Evolutionary conservation across 2,329 filamentous ascomycete species (phyloP).

Genomic region (Venturia effusa): DNA sequence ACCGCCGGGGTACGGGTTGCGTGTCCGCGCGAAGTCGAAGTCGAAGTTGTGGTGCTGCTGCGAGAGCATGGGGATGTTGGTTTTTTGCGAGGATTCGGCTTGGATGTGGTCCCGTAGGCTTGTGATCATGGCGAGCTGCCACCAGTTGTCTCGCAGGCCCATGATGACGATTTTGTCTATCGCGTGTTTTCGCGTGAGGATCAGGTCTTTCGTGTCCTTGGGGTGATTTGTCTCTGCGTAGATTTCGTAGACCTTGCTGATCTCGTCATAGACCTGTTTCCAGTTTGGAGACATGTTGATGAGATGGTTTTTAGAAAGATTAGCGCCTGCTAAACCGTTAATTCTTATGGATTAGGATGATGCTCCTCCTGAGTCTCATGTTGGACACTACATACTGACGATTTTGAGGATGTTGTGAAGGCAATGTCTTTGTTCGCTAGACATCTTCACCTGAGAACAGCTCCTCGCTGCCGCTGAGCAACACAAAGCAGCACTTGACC

Average conservation of each 20-base stretch:
- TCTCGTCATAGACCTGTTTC: neutral
- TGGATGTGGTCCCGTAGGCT: neutral
- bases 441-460: no score
- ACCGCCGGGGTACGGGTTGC: neutral
- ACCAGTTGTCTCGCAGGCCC: neutral
- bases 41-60: neutral
- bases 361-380: no score
- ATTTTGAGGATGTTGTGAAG: no score
- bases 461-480: no score
- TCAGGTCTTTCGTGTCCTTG: neutral
- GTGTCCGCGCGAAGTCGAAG: neutral
- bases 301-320: neutral
- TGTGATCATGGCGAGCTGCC: neutral
- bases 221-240: neutral
- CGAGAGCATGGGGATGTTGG: neutral
- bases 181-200: neutral
- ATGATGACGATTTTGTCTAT: neutral
- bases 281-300: neutral
- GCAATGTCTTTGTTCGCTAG: no score
- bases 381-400: no score
- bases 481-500: no score
- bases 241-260: neutral
- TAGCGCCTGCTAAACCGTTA: no score
- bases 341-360: no score
- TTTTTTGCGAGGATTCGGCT: neutral